Evolutionary conservation across 441 rosid species (phyloP).

Genomic region (Populus tomentosa): DNA sequence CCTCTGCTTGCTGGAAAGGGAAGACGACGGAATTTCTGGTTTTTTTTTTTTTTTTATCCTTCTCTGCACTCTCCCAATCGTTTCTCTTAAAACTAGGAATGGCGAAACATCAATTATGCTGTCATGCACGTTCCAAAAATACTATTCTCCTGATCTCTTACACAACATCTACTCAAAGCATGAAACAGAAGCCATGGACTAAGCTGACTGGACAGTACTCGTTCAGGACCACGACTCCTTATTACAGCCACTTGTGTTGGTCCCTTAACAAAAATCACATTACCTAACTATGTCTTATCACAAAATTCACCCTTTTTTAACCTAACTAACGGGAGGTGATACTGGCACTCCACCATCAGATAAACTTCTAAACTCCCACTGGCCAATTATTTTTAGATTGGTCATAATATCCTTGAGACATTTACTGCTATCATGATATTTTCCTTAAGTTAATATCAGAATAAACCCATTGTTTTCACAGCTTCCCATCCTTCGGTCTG

Average conservation of each 20-base stretch:
- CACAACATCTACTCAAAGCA: neutral
- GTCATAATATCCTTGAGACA: no score
- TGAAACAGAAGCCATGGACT: no score
- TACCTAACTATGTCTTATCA: neutral
- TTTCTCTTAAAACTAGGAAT: constrained; percentile 31
- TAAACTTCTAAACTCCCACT: no score
- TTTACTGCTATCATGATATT: no score
- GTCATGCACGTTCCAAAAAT: constrained; percentile 43
- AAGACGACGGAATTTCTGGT: constrained; percentile 27
- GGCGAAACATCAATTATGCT: constrained; percentile 43
- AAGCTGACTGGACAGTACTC: neutral
- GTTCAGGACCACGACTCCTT: neutral
- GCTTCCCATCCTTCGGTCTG: no score
- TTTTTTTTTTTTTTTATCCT: neutral
- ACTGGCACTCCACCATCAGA: no score
- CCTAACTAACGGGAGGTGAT: no score
- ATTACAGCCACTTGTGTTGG: neutral
- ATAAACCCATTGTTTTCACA: no score
- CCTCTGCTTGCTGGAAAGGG: constrained; percentile 37
- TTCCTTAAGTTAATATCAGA: no score
- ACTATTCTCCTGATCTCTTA: constrained; percentile 8
- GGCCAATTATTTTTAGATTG: no score
- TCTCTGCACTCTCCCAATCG: constrained; percentile 14
- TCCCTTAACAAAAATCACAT: neutral
- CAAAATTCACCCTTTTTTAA: neutral